A percentile compares a stretch with the other conserved stretches of the same genome.
phyloP scores from a whole-genome alignment of 805 yeast genomes.

The Ascoidea rubescens region DNA sequence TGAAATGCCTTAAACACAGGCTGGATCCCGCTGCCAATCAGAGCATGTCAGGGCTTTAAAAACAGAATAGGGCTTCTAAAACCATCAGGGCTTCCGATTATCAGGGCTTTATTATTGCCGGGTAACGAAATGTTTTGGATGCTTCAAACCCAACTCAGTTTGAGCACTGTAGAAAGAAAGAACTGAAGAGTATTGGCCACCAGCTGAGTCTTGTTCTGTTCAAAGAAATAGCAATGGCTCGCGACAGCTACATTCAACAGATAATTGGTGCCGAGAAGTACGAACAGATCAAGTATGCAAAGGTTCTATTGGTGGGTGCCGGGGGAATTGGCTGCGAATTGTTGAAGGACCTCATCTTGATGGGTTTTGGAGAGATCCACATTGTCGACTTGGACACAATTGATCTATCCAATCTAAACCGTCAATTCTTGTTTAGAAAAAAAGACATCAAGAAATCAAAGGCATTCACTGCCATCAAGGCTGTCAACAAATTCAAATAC shows the following conservation, averaged over 20 bases:
- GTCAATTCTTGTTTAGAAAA: conserved; percentile 84
- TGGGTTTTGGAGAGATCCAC: conserved; percentile 79
- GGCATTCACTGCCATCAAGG: conserved; percentile 70
- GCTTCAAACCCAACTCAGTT: no score
- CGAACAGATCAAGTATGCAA: conserved; percentile 21
- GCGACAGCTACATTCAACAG: not conserved
- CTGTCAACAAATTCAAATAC: conserved; percentile 64
- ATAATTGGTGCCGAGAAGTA: not conserved
- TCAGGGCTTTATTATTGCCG: no score
- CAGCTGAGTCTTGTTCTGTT: no score
- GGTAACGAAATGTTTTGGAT: no score
- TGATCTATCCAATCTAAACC: conserved; percentile 79
- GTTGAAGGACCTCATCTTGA: conserved; percentile 60
- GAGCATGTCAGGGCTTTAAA: no score
- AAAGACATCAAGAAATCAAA: conserved; percentile 85
- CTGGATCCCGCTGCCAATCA: no score
- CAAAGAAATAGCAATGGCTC: not conserved
- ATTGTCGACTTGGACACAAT: conserved; percentile 93
- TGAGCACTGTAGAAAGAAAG: no score
- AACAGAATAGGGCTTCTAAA: no score
- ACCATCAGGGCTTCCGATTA: no score
- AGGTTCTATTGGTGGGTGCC: conserved; percentile 79
- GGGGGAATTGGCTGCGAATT: conserved; percentile 96
- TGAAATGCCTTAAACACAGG: no score
- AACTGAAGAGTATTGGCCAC: no score